Evolutionary conservation across 2,329 filamentous ascomycete species (phyloP).

Genomic region (Fusarium phyllophilum): DNA sequence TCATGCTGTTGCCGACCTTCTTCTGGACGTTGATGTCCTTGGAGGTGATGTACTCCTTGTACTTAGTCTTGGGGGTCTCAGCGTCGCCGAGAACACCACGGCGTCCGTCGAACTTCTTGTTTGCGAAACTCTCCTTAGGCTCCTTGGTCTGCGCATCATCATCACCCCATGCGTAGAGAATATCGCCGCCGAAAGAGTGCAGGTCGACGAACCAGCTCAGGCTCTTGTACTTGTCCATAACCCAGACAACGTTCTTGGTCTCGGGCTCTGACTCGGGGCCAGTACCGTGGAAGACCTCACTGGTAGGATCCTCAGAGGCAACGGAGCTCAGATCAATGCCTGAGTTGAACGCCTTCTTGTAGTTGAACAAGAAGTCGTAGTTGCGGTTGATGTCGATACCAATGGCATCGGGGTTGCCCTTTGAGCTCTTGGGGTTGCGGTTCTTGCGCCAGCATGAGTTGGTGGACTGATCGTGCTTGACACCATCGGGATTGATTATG

Average conservation of each 20-base stretch:
- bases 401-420: constrained; percentile 46
- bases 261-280: constrained; percentile 65
- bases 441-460: constrained; percentile 67
- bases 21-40: constrained; percentile 50
- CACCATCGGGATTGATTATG: constrained; percentile 65
- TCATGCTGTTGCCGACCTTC: constrained; percentile 49
- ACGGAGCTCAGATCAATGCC: constrained; percentile 52
- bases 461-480: constrained; percentile 61
- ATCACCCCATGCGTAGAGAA: constrained; percentile 68
- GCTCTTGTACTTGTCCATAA: constrained; percentile 60
- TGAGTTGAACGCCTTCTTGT: constrained; percentile 54
- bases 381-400: constrained; percentile 67
- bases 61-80: constrained; percentile 45
- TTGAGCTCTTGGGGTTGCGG: constrained; percentile 56
- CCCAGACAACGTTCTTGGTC: constrained; percentile 63
- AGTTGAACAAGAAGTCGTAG: constrained; percentile 69
- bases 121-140: constrained; percentile 61
- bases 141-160: constrained; percentile 61
- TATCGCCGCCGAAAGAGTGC: constrained; percentile 62
- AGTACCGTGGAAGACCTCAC: constrained; percentile 62
- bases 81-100: constrained; percentile 58
- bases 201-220: constrained; percentile 69
- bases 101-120: constrained; percentile 61
- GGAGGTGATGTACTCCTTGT: constrained; percentile 58
- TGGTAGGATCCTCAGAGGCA: constrained; percentile 51